A percentile compares a stretch with the other conserved stretches of the same genome.
Conservation (phyloP, 2,329 filamentous ascomycete species). For the Aspergillus pseudoterreus region DNA sequence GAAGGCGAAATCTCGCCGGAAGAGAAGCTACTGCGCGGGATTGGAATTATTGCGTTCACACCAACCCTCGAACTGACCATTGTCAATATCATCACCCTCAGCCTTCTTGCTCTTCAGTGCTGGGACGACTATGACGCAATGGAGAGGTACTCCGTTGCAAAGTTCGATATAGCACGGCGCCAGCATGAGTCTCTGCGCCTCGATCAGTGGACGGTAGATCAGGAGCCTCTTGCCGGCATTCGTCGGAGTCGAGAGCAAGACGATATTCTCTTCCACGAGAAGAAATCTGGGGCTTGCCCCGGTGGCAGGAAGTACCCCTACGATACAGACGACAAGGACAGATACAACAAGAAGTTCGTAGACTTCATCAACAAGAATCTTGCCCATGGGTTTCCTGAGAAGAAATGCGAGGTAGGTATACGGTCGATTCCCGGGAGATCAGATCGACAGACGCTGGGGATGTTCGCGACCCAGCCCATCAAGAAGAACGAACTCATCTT, state of each 20-base stretch:
- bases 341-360: constrained; percentile 1
- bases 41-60: constrained; percentile 26
- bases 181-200: not conserved
- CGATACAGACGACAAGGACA: constrained; percentile 19
- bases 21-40: not conserved
- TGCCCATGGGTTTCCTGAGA: not conserved
- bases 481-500: constrained; percentile 22
- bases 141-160: constrained; percentile 15
- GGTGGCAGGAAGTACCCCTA: constrained; percentile 25
- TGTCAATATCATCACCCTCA: constrained; percentile 28
- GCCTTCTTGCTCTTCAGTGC: constrained; percentile 27
- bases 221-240: not conserved
- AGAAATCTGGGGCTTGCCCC: constrained; percentile 14
- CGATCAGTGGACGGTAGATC: not conserved
- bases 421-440: not conserved
- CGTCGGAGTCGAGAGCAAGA: not conserved
- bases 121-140: constrained; percentile 27
- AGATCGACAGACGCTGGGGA: not conserved
- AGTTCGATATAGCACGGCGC: constrained; percentile 10
- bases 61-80: constrained; percentile 25
- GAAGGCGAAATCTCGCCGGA: constrained; percentile 11
- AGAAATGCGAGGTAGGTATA: not conserved
- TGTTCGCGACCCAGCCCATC: constrained; percentile 28
- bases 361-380: not conserved
- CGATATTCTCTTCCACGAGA: not conserved